These are phyloP conservation scores for Phialophora chinensis DNA, from an alignment of 2,329 filamentous ascomycete species.

Conservation along the genomic window DNA sequence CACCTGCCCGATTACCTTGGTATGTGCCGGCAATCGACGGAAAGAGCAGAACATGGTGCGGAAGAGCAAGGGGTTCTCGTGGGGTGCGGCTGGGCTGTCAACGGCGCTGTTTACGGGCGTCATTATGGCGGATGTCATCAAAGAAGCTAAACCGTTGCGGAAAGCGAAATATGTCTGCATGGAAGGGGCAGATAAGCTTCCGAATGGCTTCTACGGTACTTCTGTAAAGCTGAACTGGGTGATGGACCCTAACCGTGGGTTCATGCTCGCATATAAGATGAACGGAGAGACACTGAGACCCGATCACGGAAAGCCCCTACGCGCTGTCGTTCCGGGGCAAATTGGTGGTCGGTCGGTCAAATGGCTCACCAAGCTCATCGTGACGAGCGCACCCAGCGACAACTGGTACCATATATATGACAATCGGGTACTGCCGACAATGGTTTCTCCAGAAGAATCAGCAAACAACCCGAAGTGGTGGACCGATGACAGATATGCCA, in stretches of 20 bases:
- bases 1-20: slow-evolving; percentile 84
- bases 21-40: slow-evolving; percentile 88
- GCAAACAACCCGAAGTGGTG: slow-evolving; percentile 76
- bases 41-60: slow-evolving; percentile 92
- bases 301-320: slow-evolving; percentile 84
- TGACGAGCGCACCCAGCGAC: slow-evolving; percentile 79
- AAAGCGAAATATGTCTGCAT: slow-evolving; percentile 85
- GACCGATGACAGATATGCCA: slow-evolving; percentile 88
- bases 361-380: slow-evolving; percentile 81
- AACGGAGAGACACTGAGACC: slow-evolving; percentile 81
- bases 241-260: slow-evolving; percentile 79
- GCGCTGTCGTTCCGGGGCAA: slow-evolving; percentile 84
- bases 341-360: slow-evolving; percentile 93
- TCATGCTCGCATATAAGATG: slow-evolving; percentile 89
- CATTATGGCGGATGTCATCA: slow-evolving; percentile 72
- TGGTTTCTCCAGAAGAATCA: slow-evolving; percentile 80
- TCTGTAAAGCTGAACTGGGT: slow-evolving; percentile 88
- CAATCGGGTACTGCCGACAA: slow-evolving; percentile 86
- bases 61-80: slow-evolving; percentile 93
- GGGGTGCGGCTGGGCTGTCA: slow-evolving; percentile 85
- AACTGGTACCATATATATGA: slow-evolving; percentile 98
- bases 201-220: slow-evolving; percentile 88
- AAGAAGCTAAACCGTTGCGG: slow-evolving; percentile 69
- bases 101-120: slow-evolving; percentile 89
- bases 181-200: slow-evolving; percentile 85